These are phyloP conservation scores for Rhododendron williamsianum DNA, from an alignment of 148 eudicot genomes.

Conservation along the genomic window DNA sequence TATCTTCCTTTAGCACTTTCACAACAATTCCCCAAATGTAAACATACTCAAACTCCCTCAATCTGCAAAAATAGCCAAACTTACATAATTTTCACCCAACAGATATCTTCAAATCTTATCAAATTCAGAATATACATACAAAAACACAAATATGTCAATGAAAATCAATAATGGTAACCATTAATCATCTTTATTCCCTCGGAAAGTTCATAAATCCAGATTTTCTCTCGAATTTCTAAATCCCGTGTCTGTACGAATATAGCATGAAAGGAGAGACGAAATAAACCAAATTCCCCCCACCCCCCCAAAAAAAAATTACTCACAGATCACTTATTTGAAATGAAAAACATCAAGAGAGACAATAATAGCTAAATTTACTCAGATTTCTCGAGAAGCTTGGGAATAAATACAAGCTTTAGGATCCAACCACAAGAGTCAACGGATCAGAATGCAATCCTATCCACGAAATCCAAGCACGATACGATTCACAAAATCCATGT, in stretches of 20 bases:
- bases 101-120: not conserved
- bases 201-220: not conserved
- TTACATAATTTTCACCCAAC: not conserved
- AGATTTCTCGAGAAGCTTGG: not conserved
- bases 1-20: not conserved
- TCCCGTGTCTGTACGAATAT: not conserved
- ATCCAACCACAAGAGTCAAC: not conserved
- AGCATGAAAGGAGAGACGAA: not conserved
- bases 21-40: not conserved
- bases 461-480: constrained; percentile 9
- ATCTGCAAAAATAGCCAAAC: constrained; percentile 1
- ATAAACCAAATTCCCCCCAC: not conserved
- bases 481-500: not conserved
- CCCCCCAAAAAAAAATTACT: no score
- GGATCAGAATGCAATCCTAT: not conserved
- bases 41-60: not conserved
- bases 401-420: not conserved
- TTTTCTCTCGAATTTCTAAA: not conserved
- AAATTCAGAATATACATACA: not conserved
- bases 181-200: not conserved
- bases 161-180: not conserved
- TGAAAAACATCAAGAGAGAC: not conserved
- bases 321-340: not conserved
- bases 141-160: not conserved
- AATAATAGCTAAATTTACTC: not conserved